These are phyloP conservation scores for Mycena sanguinolenta DNA, from an alignment of 768 basidiomycete species.

Conservation along the genomic window DNA sequence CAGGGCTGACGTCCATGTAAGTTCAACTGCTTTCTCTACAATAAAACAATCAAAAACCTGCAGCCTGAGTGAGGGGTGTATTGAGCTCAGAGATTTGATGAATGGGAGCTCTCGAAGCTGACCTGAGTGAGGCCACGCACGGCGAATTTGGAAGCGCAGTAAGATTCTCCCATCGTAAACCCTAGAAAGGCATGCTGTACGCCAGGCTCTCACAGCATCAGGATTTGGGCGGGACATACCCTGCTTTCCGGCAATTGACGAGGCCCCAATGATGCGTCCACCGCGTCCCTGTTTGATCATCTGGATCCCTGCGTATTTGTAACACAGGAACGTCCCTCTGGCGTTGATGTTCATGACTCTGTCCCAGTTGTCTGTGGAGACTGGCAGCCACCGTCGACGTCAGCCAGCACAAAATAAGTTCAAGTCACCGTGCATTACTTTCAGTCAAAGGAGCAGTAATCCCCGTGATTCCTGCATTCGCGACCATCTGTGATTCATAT, in stretches of 20 bases:
- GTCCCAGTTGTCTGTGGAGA: slow-evolving; percentile 41
- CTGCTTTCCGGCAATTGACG: slow-evolving; percentile 52
- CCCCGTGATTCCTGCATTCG: slow-evolving; percentile 44
- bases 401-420: not conserved
- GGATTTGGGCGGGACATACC: no score
- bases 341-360: slow-evolving; percentile 45
- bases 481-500: slow-evolving; percentile 49
- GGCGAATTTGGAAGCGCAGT: slow-evolving; percentile 57
- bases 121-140: slow-evolving; percentile 57
- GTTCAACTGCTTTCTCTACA: no score
- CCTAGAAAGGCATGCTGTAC: not conserved
- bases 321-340: slow-evolving; percentile 50
- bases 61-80: no score
- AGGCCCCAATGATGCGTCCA: slow-evolving; percentile 55
- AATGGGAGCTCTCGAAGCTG: slow-evolving; percentile 2
- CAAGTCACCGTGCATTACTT: not conserved
- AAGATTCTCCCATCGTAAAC: slow-evolving; percentile 36
- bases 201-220: no score
- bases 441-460: not conserved
- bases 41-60: no score
- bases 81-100: not conserved
- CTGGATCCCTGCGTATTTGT: slow-evolving; percentile 50
- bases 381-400: slow-evolving; percentile 27
- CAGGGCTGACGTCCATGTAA: slow-evolving; percentile 37
- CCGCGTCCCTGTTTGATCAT: slow-evolving; percentile 58